Percentiles rank a stretch among this genome's conserved stretches.
Conservation (phyloP, 2,329 filamentous ascomycete genomes). For the Exserohilum turcica region DNA sequence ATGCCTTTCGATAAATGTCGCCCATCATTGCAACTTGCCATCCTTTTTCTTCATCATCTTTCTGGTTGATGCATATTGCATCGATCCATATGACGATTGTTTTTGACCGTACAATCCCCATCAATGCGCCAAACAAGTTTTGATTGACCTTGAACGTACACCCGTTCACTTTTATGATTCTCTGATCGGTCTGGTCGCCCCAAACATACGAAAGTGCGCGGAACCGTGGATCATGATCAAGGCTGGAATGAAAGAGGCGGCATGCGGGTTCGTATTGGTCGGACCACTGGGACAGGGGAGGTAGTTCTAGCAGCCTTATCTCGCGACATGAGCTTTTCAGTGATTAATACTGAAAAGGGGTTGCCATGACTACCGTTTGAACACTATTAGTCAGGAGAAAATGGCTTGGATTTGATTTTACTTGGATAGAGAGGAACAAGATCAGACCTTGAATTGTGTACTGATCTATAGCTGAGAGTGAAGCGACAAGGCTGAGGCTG, state of each 20-base stretch:
- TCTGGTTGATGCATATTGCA: slow-evolving; percentile 3
- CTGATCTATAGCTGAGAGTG: background rate
- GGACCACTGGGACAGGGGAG: background rate
- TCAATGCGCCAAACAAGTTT: background rate
- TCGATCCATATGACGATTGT: background rate
- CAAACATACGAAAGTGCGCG: background rate
- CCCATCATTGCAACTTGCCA: slow-evolving; percentile 21
- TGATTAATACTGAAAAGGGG: background rate
- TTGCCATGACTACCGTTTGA: background rate
- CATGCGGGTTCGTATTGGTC: background rate
- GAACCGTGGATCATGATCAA: background rate
- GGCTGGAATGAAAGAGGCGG: background rate
- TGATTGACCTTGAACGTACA: background rate
- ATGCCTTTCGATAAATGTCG: slow-evolving; percentile 11
- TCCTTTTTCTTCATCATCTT: slow-evolving; percentile 10
- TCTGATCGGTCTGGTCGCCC: background rate
- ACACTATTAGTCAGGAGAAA: background rate
- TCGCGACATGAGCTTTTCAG: background rate
- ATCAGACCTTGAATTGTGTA: too few species aligned
- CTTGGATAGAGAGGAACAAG: background rate
- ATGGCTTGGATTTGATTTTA: background rate
- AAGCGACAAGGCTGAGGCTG: background rate
- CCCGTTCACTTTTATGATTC: background rate
- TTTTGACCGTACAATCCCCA: background rate
- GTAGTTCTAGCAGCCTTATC: background rate